A percentile compares a stretch with the other conserved stretches of the same genome.
Evolutionary conservation across 2,329 filamentous ascomycete species (phyloP).

Genomic region (Bipolaris sorokiniana): DNA sequence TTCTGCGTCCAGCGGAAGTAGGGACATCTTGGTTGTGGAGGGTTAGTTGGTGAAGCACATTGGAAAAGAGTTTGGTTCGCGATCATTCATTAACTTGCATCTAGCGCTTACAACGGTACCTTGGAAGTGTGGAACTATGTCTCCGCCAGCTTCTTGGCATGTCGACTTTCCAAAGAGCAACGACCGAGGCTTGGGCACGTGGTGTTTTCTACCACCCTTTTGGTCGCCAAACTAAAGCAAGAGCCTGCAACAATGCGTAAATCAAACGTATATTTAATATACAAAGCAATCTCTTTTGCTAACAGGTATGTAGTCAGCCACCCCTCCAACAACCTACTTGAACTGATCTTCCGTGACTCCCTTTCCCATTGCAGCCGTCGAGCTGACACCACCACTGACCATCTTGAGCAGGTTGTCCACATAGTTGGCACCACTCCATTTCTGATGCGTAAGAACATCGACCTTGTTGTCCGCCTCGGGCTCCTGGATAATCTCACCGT

Average conservation of each 20-base stretch:
- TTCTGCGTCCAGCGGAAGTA: neutral
- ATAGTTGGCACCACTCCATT: conserved; percentile 96
- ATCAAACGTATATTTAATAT: neutral
- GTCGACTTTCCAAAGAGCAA: too few species aligned
- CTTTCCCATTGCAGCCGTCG: conserved; percentile 94
- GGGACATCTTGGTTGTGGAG: too few species aligned
- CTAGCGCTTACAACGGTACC: too few species aligned
- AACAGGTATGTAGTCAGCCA: neutral
- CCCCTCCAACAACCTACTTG: conserved; percentile 52
- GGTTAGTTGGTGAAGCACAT: too few species aligned
- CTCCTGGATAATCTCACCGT: conserved; percentile 96
- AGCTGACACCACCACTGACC: conserved; percentile 91
- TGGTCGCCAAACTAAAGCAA: neutral
- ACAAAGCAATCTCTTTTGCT: neutral
- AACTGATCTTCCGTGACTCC: conserved; percentile 99
- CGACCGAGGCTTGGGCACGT: too few species aligned
- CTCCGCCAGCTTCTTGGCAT: too few species aligned
- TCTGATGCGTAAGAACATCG: conserved; percentile 98
- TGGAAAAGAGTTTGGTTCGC: too few species aligned
- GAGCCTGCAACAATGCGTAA: neutral
- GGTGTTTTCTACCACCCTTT: neutral
- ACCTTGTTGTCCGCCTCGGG: conserved; percentile 90
- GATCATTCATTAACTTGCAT: too few species aligned
- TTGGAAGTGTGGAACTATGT: too few species aligned
- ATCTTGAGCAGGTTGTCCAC: conserved; percentile 96